Evolutionary conservation across 2,329 filamentous ascomycete genomes (phyloP).

Genomic region (Lecanicillium sp.): DNA sequence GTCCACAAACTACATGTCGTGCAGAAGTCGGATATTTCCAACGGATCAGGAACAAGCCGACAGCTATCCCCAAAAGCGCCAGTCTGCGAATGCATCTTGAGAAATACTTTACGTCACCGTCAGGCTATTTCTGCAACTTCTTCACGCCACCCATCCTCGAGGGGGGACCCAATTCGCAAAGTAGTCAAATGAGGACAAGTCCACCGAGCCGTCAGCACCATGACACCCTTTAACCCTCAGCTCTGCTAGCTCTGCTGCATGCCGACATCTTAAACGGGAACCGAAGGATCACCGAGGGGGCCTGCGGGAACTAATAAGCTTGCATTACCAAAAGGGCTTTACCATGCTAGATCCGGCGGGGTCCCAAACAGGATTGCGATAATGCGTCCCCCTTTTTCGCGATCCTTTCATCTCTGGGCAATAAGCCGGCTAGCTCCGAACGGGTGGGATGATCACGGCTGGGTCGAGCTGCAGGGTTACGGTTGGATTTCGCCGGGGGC

Average conservation of each 20-base stretch:
- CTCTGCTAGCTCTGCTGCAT: conserved; percentile 10
- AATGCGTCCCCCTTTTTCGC: not conserved
- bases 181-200: not conserved
- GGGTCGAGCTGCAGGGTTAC: not conserved
- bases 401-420: not conserved
- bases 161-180: conserved; percentile 2
- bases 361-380: too few species aligned
- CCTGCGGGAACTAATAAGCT: conserved; percentile 1
- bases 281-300: not conserved
- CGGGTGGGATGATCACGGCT: conserved; percentile 4
- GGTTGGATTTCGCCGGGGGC: not conserved
- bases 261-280: not conserved
- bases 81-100: not conserved
- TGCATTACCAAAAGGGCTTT: not conserved
- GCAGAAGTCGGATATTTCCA: not conserved
- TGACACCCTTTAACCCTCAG: not conserved
- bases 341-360: too few species aligned
- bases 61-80: conserved; percentile 2
- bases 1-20: not conserved
- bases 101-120: not conserved
- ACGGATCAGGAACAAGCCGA: not conserved
- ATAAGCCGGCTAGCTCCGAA: not conserved
- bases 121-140: not conserved
- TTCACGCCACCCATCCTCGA: too few species aligned
- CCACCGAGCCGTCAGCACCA: not conserved